Evolutionary conservation across 192 early-diverging fungal species (phyloP).

Genomic region (Rhizophagus clarus): DNA sequence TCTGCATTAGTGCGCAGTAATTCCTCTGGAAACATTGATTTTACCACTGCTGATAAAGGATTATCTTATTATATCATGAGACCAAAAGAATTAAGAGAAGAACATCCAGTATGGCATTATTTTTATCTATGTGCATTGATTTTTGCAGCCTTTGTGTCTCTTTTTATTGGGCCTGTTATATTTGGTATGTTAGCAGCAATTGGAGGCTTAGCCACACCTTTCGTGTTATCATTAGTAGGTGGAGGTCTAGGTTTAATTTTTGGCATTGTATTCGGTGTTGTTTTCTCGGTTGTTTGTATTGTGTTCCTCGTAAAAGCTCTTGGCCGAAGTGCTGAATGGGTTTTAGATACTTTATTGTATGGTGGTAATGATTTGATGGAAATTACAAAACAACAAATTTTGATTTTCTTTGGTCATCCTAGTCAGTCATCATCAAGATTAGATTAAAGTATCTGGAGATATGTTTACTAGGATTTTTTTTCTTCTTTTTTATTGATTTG

Average conservation of each 20-base stretch:
- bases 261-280: constrained; percentile 25
- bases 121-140: constrained; percentile 20
- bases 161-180: constrained; percentile 30
- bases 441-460: background rate
- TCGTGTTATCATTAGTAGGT: constrained; percentile 14
- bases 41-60: background rate
- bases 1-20: background rate
- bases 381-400: constrained; percentile 3
- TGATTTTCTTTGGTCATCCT: background rate
- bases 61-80: constrained; percentile 8
- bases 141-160: constrained; percentile 14
- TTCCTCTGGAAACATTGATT: background rate
- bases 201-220: constrained; percentile 25
- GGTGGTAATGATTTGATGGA: constrained; percentile 32
- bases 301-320: constrained; percentile 15
- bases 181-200: constrained; percentile 32
- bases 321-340: constrained; percentile 21
- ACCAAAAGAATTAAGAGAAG: constrained; percentile 21
- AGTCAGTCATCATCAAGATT: background rate
- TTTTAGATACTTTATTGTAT: constrained; percentile 26
- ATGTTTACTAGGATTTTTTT: background rate
- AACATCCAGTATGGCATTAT: constrained; percentile 32
- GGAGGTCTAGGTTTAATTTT: background rate
- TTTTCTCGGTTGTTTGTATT: constrained; percentile 20
- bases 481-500: background rate